Percentiles rank a stretch among this genome's conserved stretches.
Evolutionary conservation across 148 eudicot species (phyloP).

Genomic region (Persicaria maculosa): DNA sequence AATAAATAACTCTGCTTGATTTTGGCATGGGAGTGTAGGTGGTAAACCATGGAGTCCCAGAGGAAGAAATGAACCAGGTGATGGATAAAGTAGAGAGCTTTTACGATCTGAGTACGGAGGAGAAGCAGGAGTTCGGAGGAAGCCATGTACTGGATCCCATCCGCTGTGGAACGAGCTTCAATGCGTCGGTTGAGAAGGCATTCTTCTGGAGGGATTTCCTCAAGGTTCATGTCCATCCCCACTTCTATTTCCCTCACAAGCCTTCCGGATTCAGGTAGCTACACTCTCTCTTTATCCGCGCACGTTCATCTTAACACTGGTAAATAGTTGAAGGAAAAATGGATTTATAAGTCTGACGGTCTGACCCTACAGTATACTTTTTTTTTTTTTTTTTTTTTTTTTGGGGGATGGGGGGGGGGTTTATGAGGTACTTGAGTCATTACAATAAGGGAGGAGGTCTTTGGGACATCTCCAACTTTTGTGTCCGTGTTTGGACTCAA

Average conservation of each 20-base stretch:
- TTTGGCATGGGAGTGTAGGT: conserved; percentile 20
- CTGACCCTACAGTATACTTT: too few relatives aligned
- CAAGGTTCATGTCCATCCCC: conserved; percentile 31
- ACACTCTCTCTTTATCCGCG: neutral
- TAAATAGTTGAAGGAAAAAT: too few relatives aligned
- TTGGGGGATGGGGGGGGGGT: too few relatives aligned
- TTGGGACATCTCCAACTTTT: too few relatives aligned
- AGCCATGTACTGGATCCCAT: conserved; percentile 38
- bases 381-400: too few relatives aligned
- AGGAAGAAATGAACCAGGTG: conserved; percentile 28
- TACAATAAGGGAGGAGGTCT: too few relatives aligned
- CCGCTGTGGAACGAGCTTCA: conserved; percentile 44
- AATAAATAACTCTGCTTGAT: neutral
- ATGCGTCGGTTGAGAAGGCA: conserved; percentile 27
- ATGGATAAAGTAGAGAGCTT: conserved; percentile 31
- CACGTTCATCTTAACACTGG: neutral
- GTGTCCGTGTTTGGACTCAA: too few relatives aligned
- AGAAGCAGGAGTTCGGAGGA: conserved; percentile 36
- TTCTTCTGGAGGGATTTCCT: conserved; percentile 48
- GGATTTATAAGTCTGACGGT: too few relatives aligned
- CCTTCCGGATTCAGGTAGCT: conserved; percentile 22
- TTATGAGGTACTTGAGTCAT: too few relatives aligned
- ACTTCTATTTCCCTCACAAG: conserved; percentile 34
- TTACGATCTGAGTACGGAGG: conserved; percentile 43
- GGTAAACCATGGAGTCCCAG: conserved; percentile 56